A percentile compares a stretch with the other conserved stretches of the same genome.
These are phyloP conservation scores for Cordyceps javanica DNA, from an alignment of 2,329 filamentous ascomycete species.

Conservation along the genomic window DNA sequence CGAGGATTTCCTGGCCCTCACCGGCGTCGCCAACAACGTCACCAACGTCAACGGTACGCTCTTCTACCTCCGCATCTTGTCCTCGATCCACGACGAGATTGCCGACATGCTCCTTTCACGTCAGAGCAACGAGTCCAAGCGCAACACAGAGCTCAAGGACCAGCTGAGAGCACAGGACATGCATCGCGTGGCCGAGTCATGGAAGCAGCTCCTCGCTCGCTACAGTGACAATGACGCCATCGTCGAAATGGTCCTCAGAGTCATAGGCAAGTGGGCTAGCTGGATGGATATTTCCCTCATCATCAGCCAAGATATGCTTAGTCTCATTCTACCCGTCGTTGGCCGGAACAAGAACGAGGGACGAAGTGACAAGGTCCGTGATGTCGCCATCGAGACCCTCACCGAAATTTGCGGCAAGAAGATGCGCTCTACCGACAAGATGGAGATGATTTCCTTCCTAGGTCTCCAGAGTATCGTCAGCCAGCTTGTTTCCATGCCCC, in stretches of 20 bases:
- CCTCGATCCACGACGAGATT: conserved; percentile 94
- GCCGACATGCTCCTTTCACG: conserved; percentile 84
- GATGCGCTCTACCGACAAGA: conserved; percentile 91
- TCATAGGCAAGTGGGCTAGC: conserved; percentile 95
- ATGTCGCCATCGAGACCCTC: conserved; percentile 89
- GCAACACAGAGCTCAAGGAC: conserved; percentile 87
- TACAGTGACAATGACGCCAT: conserved; percentile 69
- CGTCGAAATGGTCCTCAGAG: conserved; percentile 81
- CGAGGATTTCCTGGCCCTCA: conserved; percentile 78
- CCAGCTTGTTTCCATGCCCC: conserved; percentile 77
- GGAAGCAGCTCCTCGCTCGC: conserved; percentile 81
- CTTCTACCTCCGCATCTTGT: conserved; percentile 82
- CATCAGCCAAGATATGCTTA: conserved; percentile 83
- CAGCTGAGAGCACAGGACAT: conserved; percentile 81
- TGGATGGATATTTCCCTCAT: conserved; percentile 97
- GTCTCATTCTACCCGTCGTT: conserved; percentile 77
- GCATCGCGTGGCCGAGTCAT: conserved; percentile 78
- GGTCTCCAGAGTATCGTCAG: conserved; percentile 80
- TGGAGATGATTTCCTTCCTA: conserved; percentile 86
- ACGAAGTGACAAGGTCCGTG: conserved; percentile 71
- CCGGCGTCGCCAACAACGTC: conserved; percentile 54
- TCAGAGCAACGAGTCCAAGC: conserved; percentile 70
- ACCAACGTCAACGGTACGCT: conserved; percentile 72
- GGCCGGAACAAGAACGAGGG: conserved; percentile 61
- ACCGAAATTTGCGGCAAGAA: conserved; percentile 97